Evolutionary conservation across 371 early-diverging fungal species (phyloP).

Genomic region (Mortierella sp.): DNA sequence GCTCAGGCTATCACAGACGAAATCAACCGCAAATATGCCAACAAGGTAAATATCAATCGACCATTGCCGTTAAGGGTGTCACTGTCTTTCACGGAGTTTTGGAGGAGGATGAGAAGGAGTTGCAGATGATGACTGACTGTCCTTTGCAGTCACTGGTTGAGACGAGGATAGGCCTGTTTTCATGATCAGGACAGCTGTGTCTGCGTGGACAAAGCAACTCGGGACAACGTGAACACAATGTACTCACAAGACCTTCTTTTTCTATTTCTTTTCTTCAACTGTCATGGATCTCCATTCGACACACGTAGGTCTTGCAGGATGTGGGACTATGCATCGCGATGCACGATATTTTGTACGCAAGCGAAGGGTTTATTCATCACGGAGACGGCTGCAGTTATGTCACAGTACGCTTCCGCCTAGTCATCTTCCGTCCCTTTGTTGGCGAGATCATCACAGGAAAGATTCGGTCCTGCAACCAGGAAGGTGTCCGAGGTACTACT

Average conservation of each 20-base stretch:
- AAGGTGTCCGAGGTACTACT: conserved; percentile 75
- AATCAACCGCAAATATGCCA: conserved; percentile 92
- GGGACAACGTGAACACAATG: too few relatives aligned
- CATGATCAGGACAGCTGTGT: neutral
- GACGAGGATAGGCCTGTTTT: neutral
- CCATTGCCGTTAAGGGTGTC: neutral
- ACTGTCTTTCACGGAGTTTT: too few relatives aligned
- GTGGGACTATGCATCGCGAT: conserved; percentile 93
- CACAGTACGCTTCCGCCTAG: conserved; percentile 85
- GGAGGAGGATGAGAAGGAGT: neutral
- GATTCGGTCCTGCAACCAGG: conserved; percentile 79
- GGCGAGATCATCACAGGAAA: conserved; percentile 91
- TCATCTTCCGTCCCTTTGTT: conserved; percentile 93
- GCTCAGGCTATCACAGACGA: conserved; percentile 88
- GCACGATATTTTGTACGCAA: conserved; percentile 82
- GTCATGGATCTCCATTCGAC: neutral
- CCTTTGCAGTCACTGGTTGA: too few relatives aligned
- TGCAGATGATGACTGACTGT: neutral
- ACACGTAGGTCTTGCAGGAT: conserved; percentile 83
- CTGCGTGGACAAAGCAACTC: neutral
- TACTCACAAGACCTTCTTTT: neutral
- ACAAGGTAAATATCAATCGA: conserved; percentile 72
- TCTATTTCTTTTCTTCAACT: neutral
- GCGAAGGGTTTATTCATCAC: conserved; percentile 89
- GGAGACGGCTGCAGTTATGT: conserved; percentile 86